These are phyloP conservation scores for Yamadazyma triangularis DNA, from an alignment of 1,139 yeast genomes.

Conservation along the genomic window DNA sequence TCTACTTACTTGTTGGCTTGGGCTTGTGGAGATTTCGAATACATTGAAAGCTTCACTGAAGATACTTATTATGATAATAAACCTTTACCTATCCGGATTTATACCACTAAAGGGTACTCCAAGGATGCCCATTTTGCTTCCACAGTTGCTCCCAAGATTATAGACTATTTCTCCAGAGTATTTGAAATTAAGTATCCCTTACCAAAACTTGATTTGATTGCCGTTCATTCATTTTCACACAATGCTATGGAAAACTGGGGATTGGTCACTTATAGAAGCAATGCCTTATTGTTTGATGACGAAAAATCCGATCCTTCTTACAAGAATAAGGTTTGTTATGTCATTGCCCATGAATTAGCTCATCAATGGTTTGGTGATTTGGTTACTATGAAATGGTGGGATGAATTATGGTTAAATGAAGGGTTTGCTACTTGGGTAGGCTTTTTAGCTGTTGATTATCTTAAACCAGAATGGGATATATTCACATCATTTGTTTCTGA, in stretches of 20 bases:
- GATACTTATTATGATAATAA: constrained; percentile 31
- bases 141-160: constrained; percentile 60
- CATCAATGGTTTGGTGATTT: constrained; percentile 94
- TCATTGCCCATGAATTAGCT: constrained; percentile 85
- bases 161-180: constrained; percentile 60
- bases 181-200: constrained; percentile 67
- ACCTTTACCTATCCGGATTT: constrained; percentile 70
- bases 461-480: constrained; percentile 84
- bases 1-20: constrained; percentile 74
- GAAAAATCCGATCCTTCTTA: constrained; percentile 62
- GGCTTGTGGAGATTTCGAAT: constrained; percentile 73
- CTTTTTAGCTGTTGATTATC: constrained; percentile 69
- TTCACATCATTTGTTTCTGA: constrained; percentile 72
- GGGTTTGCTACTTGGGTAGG: constrained; percentile 91
- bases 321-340: constrained; percentile 78
- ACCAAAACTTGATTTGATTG: constrained; percentile 73
- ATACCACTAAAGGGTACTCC: constrained; percentile 66
- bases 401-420: constrained; percentile 86
- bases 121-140: constrained; percentile 63
- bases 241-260: constrained; percentile 96
- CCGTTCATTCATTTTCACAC: constrained; percentile 71
- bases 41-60: constrained; percentile 50
- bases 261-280: constrained; percentile 73
- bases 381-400: constrained; percentile 96
- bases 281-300: constrained; percentile 66